Percentiles rank a stretch among this genome's conserved stretches.
Conservation (phyloP, 805 yeast species). For the Wilhelminamyces savonicus region DNA sequence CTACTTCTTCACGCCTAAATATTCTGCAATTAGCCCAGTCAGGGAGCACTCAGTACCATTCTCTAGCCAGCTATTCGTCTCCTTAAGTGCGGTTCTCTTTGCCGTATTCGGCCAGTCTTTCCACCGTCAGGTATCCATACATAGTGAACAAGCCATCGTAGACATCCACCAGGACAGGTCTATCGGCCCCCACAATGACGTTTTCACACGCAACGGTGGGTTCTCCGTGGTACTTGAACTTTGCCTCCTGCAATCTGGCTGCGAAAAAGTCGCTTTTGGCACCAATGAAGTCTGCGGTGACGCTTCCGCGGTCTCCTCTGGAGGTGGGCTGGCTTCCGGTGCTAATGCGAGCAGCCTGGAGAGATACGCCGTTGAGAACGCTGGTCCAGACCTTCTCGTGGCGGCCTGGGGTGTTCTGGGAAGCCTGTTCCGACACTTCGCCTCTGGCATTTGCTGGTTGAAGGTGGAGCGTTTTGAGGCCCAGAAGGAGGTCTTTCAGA, state of each 20-base stretch:
- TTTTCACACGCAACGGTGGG: background rate
- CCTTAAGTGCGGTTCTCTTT: too few species aligned
- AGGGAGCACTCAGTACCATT: too few species aligned
- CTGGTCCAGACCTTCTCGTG: conserved; percentile 29
- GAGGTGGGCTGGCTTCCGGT: conserved; percentile 22
- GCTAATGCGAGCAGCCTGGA: conserved; percentile 30
- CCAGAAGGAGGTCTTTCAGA: too few species aligned
- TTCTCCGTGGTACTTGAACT: conserved; percentile 3
- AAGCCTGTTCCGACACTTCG: too few species aligned
- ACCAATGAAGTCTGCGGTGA: conserved; percentile 23
- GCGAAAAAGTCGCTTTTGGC: conserved; percentile 18
- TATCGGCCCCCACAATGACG: conserved; percentile 8
- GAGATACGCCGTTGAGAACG: conserved; percentile 27
- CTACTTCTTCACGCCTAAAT: too few species aligned
- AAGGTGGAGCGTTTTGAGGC: too few species aligned
- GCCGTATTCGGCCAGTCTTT: too few species aligned
- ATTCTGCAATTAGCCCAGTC: too few species aligned
- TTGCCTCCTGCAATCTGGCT: conserved; percentile 12
- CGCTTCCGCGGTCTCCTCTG: conserved; percentile 13
- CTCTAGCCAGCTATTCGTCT: too few species aligned
- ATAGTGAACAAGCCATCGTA: conserved; percentile 11
- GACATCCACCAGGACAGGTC: conserved; percentile 8
- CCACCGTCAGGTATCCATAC: conserved; percentile 2
- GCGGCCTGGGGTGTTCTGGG: too few species aligned
- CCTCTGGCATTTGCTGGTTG: too few species aligned